These are phyloP conservation scores for Fusarium lyarnte DNA, from an alignment of 2,329 filamentous ascomycete genomes.

Conservation along the genomic window DNA sequence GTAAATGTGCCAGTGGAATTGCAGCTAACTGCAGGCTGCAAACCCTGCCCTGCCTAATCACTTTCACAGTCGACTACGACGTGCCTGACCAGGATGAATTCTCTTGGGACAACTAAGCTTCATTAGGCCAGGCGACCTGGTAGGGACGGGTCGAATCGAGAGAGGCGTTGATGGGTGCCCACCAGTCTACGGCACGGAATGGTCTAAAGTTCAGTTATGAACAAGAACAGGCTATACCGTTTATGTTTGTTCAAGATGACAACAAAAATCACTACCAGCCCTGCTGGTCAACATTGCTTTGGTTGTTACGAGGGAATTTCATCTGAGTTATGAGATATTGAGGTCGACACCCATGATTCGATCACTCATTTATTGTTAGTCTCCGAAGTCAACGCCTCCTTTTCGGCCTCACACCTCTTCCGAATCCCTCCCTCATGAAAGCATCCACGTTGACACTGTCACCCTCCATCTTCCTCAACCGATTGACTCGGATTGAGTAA, in stretches of 20 bases:
- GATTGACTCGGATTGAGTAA: constrained; percentile 35
- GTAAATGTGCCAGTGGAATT: constrained; percentile 10
- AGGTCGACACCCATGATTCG: neutral
- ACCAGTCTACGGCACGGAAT: constrained; percentile 8
- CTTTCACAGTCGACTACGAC: constrained; percentile 22
- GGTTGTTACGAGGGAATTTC: neutral
- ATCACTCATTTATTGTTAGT: neutral
- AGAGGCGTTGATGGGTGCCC: constrained; percentile 22
- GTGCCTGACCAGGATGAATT: neutral
- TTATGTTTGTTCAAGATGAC: constrained; percentile 14
- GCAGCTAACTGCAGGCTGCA: constrained; percentile 17
- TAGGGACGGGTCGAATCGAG: constrained; percentile 35
- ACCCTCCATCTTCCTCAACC: constrained; percentile 29
- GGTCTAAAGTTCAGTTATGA: constrained; percentile 17
- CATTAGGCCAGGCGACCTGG: constrained; percentile 24
- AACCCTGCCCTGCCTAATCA: constrained; percentile 24
- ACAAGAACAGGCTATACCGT: constrained; percentile 11
- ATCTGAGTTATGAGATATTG: neutral
- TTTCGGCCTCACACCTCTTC: constrained; percentile 7
- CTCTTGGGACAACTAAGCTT: constrained; percentile 16
- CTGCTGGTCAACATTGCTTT: constrained; percentile 15
- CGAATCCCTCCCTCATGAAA: constrained; percentile 6
- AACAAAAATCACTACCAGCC: neutral
- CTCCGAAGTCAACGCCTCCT: neutral
- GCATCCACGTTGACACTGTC: constrained; percentile 17